phyloP scores from a whole-genome alignment of 768 basidiomycete species.

The Psilocybe tampanensis region DNA sequence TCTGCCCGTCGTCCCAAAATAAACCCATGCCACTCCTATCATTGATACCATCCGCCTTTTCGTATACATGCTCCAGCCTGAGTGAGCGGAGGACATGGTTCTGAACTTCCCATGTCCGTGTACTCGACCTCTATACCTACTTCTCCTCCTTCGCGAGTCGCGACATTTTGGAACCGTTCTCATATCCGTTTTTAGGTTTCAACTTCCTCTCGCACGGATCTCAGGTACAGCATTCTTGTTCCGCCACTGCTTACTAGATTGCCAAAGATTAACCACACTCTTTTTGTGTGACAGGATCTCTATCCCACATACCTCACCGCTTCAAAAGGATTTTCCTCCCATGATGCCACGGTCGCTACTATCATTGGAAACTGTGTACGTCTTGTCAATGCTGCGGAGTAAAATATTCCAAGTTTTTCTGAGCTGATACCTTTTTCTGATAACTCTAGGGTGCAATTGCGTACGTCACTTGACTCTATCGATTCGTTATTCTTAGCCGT shows the following conservation, averaged over 20 bases:
- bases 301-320: constrained; percentile 76
- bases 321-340: constrained; percentile 60
- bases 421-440: neutral
- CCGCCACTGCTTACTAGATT: neutral
- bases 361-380: constrained; percentile 76
- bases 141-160: neutral
- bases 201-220: constrained; percentile 81
- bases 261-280: neutral
- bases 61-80: neutral
- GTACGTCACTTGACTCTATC: constrained; percentile 19
- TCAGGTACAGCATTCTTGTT: constrained; percentile 38
- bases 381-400: constrained; percentile 2
- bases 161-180: neutral
- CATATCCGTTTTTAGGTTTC: constrained; percentile 47
- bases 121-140: neutral
- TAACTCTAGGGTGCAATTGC: constrained; percentile 38
- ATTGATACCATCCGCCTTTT: neutral
- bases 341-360: constrained; percentile 70
- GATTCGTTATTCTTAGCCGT: neutral
- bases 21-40: neutral
- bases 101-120: neutral
- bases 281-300: constrained; percentile 48
- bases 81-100: neutral
- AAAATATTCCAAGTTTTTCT: neutral
- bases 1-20: neutral